Conservation (phyloP, 2,329 filamentous ascomycete genomes). For the Cytospora leucostoma region DNA sequence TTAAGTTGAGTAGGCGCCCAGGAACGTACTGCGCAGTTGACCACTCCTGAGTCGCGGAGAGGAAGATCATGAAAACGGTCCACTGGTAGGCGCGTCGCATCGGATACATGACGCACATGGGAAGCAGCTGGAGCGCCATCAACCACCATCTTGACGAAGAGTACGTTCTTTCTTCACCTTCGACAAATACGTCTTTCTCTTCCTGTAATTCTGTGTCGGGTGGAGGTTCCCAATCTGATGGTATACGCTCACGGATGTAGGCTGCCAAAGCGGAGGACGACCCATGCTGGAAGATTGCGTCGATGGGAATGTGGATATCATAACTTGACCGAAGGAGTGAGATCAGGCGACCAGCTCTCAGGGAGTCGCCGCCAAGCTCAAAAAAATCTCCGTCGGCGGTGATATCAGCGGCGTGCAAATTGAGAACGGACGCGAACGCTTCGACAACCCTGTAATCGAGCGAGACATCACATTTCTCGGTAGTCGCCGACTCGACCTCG, state of each 20-base stretch:
- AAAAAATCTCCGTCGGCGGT: constrained; percentile 51
- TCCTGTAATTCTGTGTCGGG: neutral
- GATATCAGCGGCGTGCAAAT: constrained; percentile 42
- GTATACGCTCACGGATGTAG: constrained; percentile 12
- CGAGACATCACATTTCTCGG: constrained; percentile 29
- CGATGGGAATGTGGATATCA: constrained; percentile 49
- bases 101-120: constrained; percentile 52
- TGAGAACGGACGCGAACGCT: constrained; percentile 49
- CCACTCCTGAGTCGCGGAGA: constrained; percentile 45
- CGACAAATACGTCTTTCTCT: constrained; percentile 10
- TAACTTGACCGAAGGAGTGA: constrained; percentile 54
- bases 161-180: constrained; percentile 35
- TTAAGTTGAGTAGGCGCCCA: constrained; percentile 52
- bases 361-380: constrained; percentile 54
- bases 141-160: constrained; percentile 53
- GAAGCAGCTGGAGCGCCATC: constrained; percentile 52
- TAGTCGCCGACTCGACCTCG: neutral
- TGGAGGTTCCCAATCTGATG: neutral
- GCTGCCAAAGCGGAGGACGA: constrained; percentile 44
- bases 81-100: constrained; percentile 53
- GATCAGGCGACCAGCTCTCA: constrained; percentile 54
- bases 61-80: constrained; percentile 52
- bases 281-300: constrained; percentile 52
- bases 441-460: constrained; percentile 44
- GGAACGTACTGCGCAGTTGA: constrained; percentile 42